These are phyloP conservation scores for Sapria himalayana DNA, from an alignment of 345 rosid species.

Conservation along the genomic window DNA sequence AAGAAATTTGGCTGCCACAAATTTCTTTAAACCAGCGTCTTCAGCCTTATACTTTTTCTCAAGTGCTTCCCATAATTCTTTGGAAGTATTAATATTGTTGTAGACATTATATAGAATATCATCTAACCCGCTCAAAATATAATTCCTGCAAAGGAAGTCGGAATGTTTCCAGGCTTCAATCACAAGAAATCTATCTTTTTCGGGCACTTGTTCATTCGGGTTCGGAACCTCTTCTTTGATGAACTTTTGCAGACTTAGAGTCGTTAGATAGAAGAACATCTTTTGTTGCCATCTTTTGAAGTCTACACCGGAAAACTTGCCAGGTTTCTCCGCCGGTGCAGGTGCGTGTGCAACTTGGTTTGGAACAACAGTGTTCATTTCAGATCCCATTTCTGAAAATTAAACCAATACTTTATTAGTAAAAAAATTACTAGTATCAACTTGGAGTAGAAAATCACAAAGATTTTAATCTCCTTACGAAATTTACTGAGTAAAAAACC, in stretches of 20 bases:
- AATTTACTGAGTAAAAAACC: too few species aligned
- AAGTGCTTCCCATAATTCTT: neutral
- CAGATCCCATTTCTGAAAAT: too few species aligned
- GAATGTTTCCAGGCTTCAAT: neutral
- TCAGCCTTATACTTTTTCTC: neutral
- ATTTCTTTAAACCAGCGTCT: neutral
- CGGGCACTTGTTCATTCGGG: neutral
- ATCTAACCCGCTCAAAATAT: too few species aligned
- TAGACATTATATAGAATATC: neutral
- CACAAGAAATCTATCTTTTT: neutral
- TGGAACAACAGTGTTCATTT: too few species aligned
- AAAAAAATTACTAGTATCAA: too few species aligned
- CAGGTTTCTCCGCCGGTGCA: neutral
- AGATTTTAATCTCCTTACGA: too few species aligned
- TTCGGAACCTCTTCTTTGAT: neutral
- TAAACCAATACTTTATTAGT: too few species aligned
- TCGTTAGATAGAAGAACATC: neutral
- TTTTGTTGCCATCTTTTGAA: neutral
- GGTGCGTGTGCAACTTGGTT: too few species aligned
- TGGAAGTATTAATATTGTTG: neutral
- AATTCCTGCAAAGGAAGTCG: too few species aligned
- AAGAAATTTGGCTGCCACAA: neutral
- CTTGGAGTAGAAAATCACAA: too few species aligned
- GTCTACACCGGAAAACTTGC: neutral
- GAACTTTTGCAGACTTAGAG: neutral